Evolutionary conservation across 441 rosid genomes (phyloP).

Genomic region (Adansonia rubrostipa): DNA sequence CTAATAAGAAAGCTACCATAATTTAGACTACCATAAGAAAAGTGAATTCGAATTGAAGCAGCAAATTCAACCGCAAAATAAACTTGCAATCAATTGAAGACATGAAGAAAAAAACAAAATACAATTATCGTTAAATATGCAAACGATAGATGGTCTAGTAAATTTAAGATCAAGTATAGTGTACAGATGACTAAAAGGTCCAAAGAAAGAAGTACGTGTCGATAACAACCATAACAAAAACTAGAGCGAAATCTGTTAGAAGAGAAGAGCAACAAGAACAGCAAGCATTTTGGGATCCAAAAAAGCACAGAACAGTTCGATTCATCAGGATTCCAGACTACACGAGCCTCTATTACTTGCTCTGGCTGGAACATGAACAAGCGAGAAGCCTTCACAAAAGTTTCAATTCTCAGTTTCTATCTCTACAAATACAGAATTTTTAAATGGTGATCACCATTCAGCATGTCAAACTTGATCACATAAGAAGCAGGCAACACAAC

Average conservation of each 20-base stretch:
- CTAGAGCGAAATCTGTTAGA: background rate
- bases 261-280: background rate
- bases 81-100: background rate
- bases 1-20: constrained; percentile 1
- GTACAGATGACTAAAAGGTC: background rate
- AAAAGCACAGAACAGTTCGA: background rate
- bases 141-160: background rate
- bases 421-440: background rate
- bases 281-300: background rate
- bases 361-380: background rate
- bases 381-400: background rate
- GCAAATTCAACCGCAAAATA: constrained; percentile 6
- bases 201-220: background rate
- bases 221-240: background rate
- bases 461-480: background rate
- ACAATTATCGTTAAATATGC: background rate
- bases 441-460: background rate
- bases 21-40: background rate
- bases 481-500: background rate
- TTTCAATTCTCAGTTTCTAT: background rate
- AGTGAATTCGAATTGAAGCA: background rate
- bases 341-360: constrained; percentile 6
- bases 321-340: background rate
- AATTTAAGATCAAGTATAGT: background rate
- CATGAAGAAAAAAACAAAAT: background rate